Conservation (phyloP, 1,284 basidiomycete genomes). For the Fistulinella cinereoalba region DNA sequence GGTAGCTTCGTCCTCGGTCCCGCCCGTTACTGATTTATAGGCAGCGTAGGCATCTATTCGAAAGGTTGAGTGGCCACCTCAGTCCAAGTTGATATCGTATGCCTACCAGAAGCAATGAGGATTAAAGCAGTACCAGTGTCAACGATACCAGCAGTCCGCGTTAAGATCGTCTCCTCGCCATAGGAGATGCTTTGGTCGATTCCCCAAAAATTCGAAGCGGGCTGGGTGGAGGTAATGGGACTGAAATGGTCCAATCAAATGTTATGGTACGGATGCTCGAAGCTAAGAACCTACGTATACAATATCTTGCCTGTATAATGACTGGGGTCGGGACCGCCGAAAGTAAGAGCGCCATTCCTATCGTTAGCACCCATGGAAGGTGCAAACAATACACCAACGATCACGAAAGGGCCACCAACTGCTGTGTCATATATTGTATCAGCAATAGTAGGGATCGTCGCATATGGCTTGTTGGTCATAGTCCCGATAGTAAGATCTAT, state of each 20-base stretch:
- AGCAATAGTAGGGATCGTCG: constrained; percentile 34
- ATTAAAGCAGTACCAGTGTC: constrained; percentile 51
- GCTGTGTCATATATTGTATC: constrained; percentile 37
- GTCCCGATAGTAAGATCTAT: constrained; percentile 31
- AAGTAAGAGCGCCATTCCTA: constrained; percentile 44
- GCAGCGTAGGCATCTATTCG: constrained; percentile 46
- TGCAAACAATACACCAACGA: constrained; percentile 41
- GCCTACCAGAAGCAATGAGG: constrained; percentile 37
- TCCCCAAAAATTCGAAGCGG: constrained; percentile 57
- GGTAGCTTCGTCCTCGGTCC: constrained; percentile 39
- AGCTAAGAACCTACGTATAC: constrained; percentile 40
- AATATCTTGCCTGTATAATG: constrained; percentile 47
- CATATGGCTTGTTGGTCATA: constrained; percentile 8
- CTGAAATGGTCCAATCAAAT: constrained; percentile 26
- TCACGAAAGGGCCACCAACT: constrained; percentile 28
- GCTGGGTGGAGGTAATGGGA: constrained; percentile 46
- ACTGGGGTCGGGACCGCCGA: constrained; percentile 47
- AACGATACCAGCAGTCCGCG: constrained; percentile 55
- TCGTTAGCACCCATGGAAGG: constrained; percentile 30
- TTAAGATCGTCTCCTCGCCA: constrained; percentile 45
- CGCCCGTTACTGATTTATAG: constrained; percentile 55
- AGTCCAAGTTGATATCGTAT: neutral
- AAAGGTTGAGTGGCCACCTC: constrained; percentile 2
- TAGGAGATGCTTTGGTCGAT: constrained; percentile 58
- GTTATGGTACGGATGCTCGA: neutral